Percentiles rank a stretch among this genome's conserved stretches.
These are phyloP conservation scores for Marasmius fiardii DNA, from an alignment of 1,284 basidiomycete species.

Conservation along the genomic window DNA sequence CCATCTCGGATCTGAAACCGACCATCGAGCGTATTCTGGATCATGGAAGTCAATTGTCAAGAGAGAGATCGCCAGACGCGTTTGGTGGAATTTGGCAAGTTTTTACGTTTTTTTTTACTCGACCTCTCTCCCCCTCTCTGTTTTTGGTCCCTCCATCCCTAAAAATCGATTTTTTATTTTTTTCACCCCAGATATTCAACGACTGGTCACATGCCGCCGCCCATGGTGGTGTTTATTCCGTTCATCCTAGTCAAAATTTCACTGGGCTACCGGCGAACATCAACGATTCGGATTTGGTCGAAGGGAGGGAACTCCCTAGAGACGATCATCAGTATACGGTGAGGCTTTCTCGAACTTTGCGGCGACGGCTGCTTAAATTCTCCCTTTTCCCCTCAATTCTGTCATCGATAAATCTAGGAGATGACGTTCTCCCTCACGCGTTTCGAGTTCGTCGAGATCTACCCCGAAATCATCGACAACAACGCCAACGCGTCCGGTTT, in stretches of 20 bases:
- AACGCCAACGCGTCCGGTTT: conserved; percentile 10
- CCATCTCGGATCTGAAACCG: conserved; percentile 20
- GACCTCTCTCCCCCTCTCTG: not conserved
- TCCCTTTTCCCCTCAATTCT: not conserved
- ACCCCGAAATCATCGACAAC: conserved; percentile 19
- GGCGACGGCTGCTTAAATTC: not conserved
- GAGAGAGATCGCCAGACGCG: conserved; percentile 20
- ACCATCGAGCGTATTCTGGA: conserved; percentile 15
- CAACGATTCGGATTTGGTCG: conserved; percentile 20
- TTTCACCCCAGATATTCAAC: conserved; percentile 17
- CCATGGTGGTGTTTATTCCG: conserved; percentile 20
- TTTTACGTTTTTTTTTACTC: not conserved
- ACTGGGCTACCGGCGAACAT: conserved; percentile 21
- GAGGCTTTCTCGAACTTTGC: not conserved
- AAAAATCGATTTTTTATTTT: too few species aligned
- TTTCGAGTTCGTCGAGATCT: conserved; percentile 18
- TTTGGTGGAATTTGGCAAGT: conserved; percentile 23
- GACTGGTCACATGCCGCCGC: conserved; percentile 25
- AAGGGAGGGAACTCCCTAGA: conserved; percentile 13
- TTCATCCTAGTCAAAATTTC: conserved; percentile 23
- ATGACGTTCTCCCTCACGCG: conserved; percentile 21
- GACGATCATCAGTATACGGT: conserved; percentile 13
- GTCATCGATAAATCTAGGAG: conserved; percentile 9
- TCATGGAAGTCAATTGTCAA: conserved; percentile 20
- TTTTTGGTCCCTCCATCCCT: too few species aligned